Base-by-base conservation (phyloP, 371 early-diverging fungal species). In the Coemansia sp. region DNA sequence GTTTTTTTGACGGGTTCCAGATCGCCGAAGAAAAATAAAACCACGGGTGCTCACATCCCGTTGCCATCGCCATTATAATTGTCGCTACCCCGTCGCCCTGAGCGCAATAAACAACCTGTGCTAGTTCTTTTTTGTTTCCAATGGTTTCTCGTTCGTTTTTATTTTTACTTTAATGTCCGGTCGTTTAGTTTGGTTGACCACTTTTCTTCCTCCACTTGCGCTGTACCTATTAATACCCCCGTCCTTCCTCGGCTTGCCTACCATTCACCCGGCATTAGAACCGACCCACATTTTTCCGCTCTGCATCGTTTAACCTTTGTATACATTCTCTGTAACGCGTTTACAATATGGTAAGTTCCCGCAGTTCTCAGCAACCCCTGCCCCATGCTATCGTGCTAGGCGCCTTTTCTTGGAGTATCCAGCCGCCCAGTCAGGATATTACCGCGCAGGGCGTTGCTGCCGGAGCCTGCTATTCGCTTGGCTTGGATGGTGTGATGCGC, bases 31-130 rank as follows among this genome's bases (percentile, higher is more conserved):
- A 14, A 12, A 64, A 63, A 63, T 38, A 31, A 36, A 24, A 33
- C 24, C 58, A 18, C 31, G 12, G 12, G 12, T 44, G 24, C 37
- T 34, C 58, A 36, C 47, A 47, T 43, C 43, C 33, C 43, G 43
- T n/a, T 43, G 62, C 47, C 38, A 59, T 59, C 31, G 33, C 44
- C 47, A 36, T 62, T 64, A 39, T 49, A 60, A 60, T 61, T 48
- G 38, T 11, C 48, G 47, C 4, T 47, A n/a, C 40, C 24, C 24
- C 24, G 24, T 10, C 48, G 16, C 44, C 31, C 33, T 16, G 44
- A 32, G 14, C 14, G 31, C 33, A 32, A 16, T 46, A 46, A 46
- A 3, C 46, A 9, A 5, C 18, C 33, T 6, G 16, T 50, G 50
- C 33, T 32, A 24, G 46, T 16, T 46, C 24, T 14, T 7, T 50